These are phyloP conservation scores for Pelagophyceae sp. DNA, from an alignment of 352 stramenopile species.

Conservation along the genomic window DNA sequence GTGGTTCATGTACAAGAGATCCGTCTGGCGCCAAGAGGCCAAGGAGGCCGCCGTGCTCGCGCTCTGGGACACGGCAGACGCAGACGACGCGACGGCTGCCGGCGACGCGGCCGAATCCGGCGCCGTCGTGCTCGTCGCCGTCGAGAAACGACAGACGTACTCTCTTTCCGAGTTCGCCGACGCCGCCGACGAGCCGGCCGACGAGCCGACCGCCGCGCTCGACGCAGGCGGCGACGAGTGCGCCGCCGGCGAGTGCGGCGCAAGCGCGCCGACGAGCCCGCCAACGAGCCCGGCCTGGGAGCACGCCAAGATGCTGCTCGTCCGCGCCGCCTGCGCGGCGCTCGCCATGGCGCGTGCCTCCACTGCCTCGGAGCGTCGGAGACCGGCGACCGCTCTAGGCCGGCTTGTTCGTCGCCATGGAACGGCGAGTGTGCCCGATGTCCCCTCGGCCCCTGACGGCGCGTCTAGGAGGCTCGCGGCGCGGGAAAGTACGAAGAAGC, in stretches of 20 bases:
- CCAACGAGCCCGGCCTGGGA: background rate
- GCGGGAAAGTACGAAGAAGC: background rate
- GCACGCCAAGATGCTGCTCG: background rate
- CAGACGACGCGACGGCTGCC: background rate
- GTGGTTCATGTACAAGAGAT: background rate
- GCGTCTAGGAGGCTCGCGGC: background rate
- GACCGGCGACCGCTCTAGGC: background rate
- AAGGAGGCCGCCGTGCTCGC: background rate
- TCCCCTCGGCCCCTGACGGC: background rate
- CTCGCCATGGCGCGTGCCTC: no score
- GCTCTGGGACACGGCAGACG: background rate
- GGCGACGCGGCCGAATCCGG: background rate
- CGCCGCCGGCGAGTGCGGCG: no score
- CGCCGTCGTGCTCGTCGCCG: background rate
- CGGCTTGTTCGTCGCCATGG: background rate
- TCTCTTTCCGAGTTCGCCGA: background rate
- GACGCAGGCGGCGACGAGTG: background rate
- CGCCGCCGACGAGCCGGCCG: background rate
- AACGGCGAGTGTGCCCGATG: background rate
- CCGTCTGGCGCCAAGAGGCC: background rate
- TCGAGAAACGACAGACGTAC: background rate
- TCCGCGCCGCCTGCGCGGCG: background rate
- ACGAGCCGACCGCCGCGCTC: background rate
- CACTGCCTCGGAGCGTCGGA: background rate
- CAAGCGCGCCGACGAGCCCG: background rate